phyloP scores from a whole-genome alignment of 805 yeast genomes.

The Cyberlindnera maritima region DNA sequence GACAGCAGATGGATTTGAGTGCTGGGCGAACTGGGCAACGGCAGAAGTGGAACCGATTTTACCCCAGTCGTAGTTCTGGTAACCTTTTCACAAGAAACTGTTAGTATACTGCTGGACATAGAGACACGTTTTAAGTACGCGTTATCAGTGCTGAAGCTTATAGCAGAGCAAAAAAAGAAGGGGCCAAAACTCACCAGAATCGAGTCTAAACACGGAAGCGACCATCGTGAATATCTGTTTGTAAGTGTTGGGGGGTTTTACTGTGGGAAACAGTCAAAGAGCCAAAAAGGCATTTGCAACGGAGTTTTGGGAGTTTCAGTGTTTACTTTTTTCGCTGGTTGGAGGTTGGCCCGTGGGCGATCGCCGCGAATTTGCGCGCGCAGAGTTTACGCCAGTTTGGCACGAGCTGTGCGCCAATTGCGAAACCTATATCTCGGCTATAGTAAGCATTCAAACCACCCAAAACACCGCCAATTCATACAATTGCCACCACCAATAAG shows the following conservation, averaged over 20 bases:
- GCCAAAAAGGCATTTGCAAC: neutral
- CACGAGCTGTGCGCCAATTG: too few relatives aligned
- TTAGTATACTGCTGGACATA: neutral
- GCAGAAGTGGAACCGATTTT: constrained; percentile 81
- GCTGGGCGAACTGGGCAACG: constrained; percentile 83
- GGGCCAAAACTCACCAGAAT: constrained; percentile 37
- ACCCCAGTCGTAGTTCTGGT: constrained; percentile 85
- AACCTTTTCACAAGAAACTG: constrained; percentile 50
- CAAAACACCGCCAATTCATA: too few relatives aligned
- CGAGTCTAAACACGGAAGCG: constrained; percentile 37
- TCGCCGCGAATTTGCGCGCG: neutral
- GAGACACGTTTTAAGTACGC: neutral
- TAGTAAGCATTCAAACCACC: too few relatives aligned
- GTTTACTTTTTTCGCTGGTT: constrained; percentile 1
- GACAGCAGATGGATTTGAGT: constrained; percentile 56
- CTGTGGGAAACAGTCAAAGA: constrained; percentile 13
- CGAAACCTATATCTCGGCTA: too few relatives aligned
- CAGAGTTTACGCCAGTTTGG: neutral
- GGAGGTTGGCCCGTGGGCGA: neutral
- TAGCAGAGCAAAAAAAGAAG: too few relatives aligned
- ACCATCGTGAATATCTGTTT: constrained; percentile 27
- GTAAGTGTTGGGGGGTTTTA: too few relatives aligned
- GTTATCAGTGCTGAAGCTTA: too few relatives aligned
- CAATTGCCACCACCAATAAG: too few relatives aligned
- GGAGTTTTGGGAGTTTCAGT: neutral